Conservation (phyloP, 495 filamentous ascomycete genomes). For the Jackrogersella multiformis region DNA sequence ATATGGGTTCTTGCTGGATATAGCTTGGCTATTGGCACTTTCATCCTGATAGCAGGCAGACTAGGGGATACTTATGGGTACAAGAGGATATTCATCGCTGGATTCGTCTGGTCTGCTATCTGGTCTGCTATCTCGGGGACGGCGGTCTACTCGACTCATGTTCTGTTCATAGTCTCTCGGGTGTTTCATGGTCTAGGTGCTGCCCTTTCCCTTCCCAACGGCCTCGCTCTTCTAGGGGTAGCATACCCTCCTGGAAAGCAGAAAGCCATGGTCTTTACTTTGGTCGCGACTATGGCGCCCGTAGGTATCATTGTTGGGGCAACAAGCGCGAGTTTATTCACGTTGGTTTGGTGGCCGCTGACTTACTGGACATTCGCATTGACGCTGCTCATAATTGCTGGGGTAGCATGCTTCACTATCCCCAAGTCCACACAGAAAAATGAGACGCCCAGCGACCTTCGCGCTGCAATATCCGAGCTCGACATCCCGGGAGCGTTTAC, state of each 20-base stretch:
- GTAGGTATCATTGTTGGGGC: constrained; percentile 55
- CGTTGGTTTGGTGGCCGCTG: constrained; percentile 70
- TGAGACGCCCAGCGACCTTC: constrained; percentile 39
- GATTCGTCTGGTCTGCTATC: constrained; percentile 68
- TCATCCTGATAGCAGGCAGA: constrained; percentile 66
- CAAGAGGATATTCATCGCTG: constrained; percentile 66
- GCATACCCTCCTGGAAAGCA: constrained; percentile 54
- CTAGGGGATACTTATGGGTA: constrained; percentile 73
- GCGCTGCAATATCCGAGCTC: constrained; percentile 44
- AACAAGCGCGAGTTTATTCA: constrained; percentile 59
- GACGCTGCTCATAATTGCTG: constrained; percentile 57
- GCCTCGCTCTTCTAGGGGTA: constrained; percentile 57
- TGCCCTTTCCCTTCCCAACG: constrained; percentile 61
- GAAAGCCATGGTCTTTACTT: constrained; percentile 61
- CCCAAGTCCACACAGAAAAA: constrained; percentile 35
- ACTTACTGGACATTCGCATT: constrained; percentile 64
- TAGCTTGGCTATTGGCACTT: constrained; percentile 68
- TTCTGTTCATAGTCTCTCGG: constrained; percentile 58
- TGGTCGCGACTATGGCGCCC: constrained; percentile 63
- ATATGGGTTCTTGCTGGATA: constrained; percentile 63
- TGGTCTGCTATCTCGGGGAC: constrained; percentile 70
- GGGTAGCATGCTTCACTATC: constrained; percentile 46
- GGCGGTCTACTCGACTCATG: constrained; percentile 43
- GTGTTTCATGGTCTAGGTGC: constrained; percentile 64
- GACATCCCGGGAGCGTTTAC: constrained; percentile 61